Conservation (phyloP, 225 moss, liverwort and hornwort species). For the Sphagnum contortum region DNA sequence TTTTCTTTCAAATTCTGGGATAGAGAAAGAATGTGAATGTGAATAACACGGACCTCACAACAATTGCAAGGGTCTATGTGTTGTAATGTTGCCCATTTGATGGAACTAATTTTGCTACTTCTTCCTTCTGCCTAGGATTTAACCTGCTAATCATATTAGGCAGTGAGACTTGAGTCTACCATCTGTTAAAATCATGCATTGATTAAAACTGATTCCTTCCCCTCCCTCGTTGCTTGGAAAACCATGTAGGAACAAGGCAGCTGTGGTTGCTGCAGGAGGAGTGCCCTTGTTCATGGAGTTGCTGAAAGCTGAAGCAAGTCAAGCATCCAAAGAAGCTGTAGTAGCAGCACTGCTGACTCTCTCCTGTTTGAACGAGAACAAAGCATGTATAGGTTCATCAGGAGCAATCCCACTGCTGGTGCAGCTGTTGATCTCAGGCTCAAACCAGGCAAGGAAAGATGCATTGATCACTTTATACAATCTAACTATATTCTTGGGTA, state of each 20-base stretch:
- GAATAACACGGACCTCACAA: too few relatives aligned
- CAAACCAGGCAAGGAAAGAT: constrained; percentile 78
- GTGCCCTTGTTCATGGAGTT: constrained; percentile 69
- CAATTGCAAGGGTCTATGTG: too few relatives aligned
- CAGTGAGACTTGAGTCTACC: too few relatives aligned
- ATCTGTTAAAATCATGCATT: too few relatives aligned
- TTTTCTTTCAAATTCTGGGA: too few relatives aligned
- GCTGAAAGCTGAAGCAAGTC: constrained; percentile 60
- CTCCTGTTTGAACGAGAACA: constrained; percentile 77
- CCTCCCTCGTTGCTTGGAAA: too few relatives aligned
- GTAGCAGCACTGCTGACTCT: constrained; percentile 72
- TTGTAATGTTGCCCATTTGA: too few relatives aligned
- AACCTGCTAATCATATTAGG: too few relatives aligned
- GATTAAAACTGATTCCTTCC: background rate
- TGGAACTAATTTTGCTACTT: too few relatives aligned
- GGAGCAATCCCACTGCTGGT: constrained; percentile 80
- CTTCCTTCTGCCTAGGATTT: too few relatives aligned
- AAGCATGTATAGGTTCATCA: constrained; percentile 74
- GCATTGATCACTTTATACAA: constrained; percentile 80
- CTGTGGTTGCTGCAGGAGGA: constrained; percentile 59
- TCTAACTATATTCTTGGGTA: constrained; percentile 62
- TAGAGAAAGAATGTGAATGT: too few relatives aligned
- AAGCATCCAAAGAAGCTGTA: constrained; percentile 71
- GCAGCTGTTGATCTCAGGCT: constrained; percentile 67
- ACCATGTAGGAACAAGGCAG: constrained; percentile 62